Base-by-base conservation (phyloP, 768 basidiomycete species). In the Suillus subalutaceus region DNA sequence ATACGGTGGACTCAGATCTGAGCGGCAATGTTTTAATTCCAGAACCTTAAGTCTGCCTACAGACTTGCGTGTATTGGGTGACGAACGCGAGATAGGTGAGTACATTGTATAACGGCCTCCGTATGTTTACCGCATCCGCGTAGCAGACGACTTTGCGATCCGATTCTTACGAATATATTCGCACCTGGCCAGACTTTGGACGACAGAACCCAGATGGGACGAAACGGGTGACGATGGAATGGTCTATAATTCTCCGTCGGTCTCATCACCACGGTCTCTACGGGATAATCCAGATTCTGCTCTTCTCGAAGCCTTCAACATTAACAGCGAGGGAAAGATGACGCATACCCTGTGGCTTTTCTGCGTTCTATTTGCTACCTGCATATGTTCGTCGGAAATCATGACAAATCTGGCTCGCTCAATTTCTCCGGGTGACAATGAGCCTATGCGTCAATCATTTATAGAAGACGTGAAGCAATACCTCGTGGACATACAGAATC, bases 261-360 rank as follows among this genome's bases (percentile, higher is more conserved):
- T 20, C 41, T 43, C 18, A 41, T 60, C 59, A 30, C 7, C 41
- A 43, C 40, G 41, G 18, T 4, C 26, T 20, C 18, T 20, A 13
- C 41, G 30, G 40, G 26, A 43, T 13, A 18, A 43, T 30, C 26
- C 18, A 43, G 41, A 43, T 30, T 30, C 58, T 43, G 41, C 20
- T 20, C 26, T 60, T 60, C 41, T 40, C 18, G 59, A 60, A 30
- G 41, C 30, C 66, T 73, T 88, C 53, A 76, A 72, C 63, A 68
- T 87, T 62, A 82, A 88, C 69, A 77, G 78, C 18, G 88, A 88
- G 69, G 86, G 85, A 3, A 82, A 76, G 67, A 70, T 87, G 52
- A 85, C 86, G 1, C 79, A 81, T 67, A 75, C 76, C 41, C 76
- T 89, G 6, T 88, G 87, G 87, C 65, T 83, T 12, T 71, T 81